Conservation (phyloP, 2,329 filamentous ascomycete genomes). For the Juglanconis oblonga region DNA sequence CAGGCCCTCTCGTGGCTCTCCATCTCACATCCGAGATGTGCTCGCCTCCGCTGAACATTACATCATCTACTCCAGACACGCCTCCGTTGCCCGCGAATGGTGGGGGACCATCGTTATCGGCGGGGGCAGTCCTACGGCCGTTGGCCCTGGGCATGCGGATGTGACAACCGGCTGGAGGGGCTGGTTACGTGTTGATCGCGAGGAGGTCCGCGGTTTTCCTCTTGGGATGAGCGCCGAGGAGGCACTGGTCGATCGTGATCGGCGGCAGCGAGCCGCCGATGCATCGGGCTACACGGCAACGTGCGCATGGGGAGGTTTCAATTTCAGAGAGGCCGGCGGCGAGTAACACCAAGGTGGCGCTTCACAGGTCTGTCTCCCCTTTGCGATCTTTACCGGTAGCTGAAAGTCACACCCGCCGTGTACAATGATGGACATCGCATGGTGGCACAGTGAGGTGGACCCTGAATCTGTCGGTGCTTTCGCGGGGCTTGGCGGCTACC, state of each 20-base stretch:
- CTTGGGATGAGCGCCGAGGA: constrained; percentile 40
- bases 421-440: no score
- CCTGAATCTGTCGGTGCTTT: no score
- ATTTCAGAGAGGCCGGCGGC: constrained; percentile 29
- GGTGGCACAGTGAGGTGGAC: no score
- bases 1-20: constrained; percentile 32
- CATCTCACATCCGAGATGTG: constrained; percentile 26
- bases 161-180: constrained; percentile 39
- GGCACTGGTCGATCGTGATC: constrained; percentile 39
- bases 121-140: constrained; percentile 29
- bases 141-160: constrained; percentile 19
- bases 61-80: constrained; percentile 48
- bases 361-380: not conserved
- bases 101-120: constrained; percentile 59
- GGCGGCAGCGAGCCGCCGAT: constrained; percentile 39
- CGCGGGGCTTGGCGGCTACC: not conserved
- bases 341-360: constrained; percentile 10
- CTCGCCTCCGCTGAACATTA: constrained; percentile 41
- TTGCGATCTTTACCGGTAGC: not conserved
- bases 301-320: constrained; percentile 49
- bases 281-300: constrained; percentile 43
- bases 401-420: no score
- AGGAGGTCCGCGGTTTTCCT: constrained; percentile 37
- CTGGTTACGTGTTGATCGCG: constrained; percentile 51
- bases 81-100: constrained; percentile 46